Conservation (phyloP, 306 rosid species). For the Prinsepia uniflora region DNA sequence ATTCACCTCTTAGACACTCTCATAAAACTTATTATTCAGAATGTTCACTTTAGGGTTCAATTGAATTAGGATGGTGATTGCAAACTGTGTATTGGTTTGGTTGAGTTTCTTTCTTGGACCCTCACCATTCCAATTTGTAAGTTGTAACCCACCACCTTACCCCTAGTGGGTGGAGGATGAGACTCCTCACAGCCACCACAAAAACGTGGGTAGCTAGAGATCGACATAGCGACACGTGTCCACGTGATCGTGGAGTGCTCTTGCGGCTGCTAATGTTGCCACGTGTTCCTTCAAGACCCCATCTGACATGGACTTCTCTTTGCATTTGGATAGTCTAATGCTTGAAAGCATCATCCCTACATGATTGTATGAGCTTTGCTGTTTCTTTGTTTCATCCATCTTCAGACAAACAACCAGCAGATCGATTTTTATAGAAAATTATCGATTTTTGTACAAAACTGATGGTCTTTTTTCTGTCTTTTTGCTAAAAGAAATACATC, state of each 20-base stretch:
- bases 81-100: not conserved
- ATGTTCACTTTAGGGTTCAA: too few species aligned
- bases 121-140: not conserved
- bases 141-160: not conserved
- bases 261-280: constrained; percentile 15
- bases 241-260: constrained; percentile 7
- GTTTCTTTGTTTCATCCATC: not conserved
- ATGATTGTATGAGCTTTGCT: not conserved
- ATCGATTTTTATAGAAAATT: too few species aligned
- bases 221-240: constrained; percentile 21
- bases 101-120: not conserved
- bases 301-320: constrained; percentile 3
- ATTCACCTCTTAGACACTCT: too few species aligned
- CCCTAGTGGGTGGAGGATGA: constrained; percentile 8
- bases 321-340: not conserved
- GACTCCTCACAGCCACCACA: constrained; percentile 18
- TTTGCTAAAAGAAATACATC: not conserved
- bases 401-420: not conserved
- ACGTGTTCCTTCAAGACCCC: constrained; percentile 2
- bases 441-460: too few species aligned
- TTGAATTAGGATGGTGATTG: too few species aligned
- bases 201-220: not conserved
- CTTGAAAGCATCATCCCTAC: not conserved
- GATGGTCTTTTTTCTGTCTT: too few species aligned
- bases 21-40: too few species aligned